Base-by-base conservation (phyloP, 257 asterid species). In the Echites panduratus region DNA sequence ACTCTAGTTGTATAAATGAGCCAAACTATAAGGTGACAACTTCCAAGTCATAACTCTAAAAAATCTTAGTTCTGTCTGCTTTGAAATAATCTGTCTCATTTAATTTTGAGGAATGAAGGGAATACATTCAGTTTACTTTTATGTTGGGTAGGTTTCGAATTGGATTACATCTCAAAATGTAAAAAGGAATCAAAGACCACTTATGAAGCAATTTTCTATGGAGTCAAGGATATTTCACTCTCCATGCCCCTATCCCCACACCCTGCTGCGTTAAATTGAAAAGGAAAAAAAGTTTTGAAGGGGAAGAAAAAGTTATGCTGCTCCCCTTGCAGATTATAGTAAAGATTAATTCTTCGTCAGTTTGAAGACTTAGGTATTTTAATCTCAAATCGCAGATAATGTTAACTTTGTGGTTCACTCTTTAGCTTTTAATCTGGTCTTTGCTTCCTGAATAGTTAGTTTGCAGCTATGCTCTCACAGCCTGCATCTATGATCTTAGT, bases 401-500 rank as follows among this genome's bases (percentile, higher is more conserved):
- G 58, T 45, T 67, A 47, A 48, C 58, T 32, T 29, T 29, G 29
- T 27, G 62, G 61, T 69, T 16, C 44, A 13, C 32, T 12, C 11
- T 6, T 1, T 63, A 20, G 68, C 24, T 16, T 63, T 11, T 17
- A 63, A 32, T 63, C 40, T 16, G 5, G 0, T 32, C 5, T 32
- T 17, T 32, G 13, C 48, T 63, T 35, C 68, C n/a, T 20, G 12
- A 63, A 19, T 0, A 19, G 14, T 62, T 5, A 24, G 38, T 62
- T 16, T 7, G 20, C 19, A 63, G 17, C 12, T 63, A 43, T 63
- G 68, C 26, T n/a, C 29, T 57, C 7, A 26, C 2, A 20, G 13
- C 11, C n/a, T 53, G 72, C 52, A 11, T 38, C 44, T 53, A 47
- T 38, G 22, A 54, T 70, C 74, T 73, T 75, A 54, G 45, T 74